Conservation (phyloP, 352 stramenopile species). For the Albugo laibachii region DNA sequence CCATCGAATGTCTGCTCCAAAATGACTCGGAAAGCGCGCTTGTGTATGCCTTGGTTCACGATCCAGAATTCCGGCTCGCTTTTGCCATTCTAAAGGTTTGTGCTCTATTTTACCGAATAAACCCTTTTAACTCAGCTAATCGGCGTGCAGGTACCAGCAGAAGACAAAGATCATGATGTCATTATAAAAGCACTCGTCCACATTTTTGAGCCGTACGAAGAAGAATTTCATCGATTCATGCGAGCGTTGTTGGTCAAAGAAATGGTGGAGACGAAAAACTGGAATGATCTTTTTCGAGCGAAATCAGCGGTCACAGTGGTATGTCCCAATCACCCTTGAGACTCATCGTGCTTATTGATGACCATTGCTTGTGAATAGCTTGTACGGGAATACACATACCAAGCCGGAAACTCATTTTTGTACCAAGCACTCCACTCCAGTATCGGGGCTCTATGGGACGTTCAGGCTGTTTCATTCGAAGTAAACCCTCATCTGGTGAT, state of each 20-base stretch:
- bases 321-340: conserved; percentile 3
- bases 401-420: conserved; percentile 43
- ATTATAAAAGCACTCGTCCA: conserved; percentile 49
- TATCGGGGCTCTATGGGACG: conserved; percentile 27
- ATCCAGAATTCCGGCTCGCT: conserved; percentile 54
- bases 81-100: conserved; percentile 9
- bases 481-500: conserved; percentile 34
- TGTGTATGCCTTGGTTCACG: conserved; percentile 54
- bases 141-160: too few relatives aligned
- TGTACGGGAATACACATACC: conserved; percentile 57
- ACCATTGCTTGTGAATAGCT: conserved; percentile 12
- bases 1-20: conserved; percentile 33
- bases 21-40: conserved; percentile 47
- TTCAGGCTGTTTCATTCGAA: conserved; percentile 17
- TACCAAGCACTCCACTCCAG: conserved; percentile 16
- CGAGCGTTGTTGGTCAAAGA: conserved; percentile 52
- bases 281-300: conserved; percentile 66
- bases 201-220: conserved; percentile 50
- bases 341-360: background rate
- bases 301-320: conserved; percentile 53
- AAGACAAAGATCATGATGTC: background rate
- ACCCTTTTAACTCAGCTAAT: too few relatives aligned
- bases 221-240: conserved; percentile 45
- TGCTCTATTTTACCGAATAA: too few relatives aligned
- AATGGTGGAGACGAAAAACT: conserved; percentile 61